These are phyloP conservation scores for Pterocarpus santalinus DNA, from an alignment of 306 rosid genomes.

Conservation along the genomic window DNA sequence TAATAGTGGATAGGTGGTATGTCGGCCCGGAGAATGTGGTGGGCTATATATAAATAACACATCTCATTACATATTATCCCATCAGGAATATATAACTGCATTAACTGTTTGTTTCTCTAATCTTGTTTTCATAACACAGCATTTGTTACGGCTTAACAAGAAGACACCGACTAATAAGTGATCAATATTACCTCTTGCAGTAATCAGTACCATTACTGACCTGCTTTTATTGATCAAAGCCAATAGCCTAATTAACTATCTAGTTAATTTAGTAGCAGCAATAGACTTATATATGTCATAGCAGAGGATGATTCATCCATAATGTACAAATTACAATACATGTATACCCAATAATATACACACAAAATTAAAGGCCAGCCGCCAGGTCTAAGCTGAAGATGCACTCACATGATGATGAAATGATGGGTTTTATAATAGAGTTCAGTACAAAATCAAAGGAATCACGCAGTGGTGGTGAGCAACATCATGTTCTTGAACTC, in stretches of 20 bases:
- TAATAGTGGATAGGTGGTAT: no score
- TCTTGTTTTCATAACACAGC: no score
- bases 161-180: neutral
- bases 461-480: constrained; percentile 44
- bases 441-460: neutral
- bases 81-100: no score
- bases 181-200: neutral
- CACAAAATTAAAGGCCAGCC: neutral
- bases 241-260: neutral
- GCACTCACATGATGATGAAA: neutral
- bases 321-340: neutral
- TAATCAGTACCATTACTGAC: neutral
- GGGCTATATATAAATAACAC: no score
- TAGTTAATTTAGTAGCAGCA: no score
- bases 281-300: neutral
- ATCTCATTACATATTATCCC: no score
- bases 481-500: constrained; percentile 91
- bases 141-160: neutral
- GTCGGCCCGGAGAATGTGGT: no score
- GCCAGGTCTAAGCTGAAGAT: neutral
- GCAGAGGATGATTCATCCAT: neutral
- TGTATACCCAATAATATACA: neutral
- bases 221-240: neutral
- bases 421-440: neutral
- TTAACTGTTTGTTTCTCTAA: no score